Percentiles rank a stretch among this genome's conserved stretches.
phyloP scores from a whole-genome alignment of 208 protist genomes.

The Trypanosoma scelopori region DNA sequence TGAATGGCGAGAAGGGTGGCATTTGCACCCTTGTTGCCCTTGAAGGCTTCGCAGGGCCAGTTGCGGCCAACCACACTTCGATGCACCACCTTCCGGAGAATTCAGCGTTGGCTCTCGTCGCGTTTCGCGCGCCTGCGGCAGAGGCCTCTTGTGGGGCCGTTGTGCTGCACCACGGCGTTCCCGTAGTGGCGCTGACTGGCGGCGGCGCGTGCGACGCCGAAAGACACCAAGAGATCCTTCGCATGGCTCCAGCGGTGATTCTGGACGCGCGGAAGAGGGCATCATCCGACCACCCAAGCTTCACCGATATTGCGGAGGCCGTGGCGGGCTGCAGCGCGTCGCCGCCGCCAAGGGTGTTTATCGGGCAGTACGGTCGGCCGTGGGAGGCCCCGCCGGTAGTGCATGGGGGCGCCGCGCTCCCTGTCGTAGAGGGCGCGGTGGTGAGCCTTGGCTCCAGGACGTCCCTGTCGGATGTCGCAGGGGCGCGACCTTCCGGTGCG shows the following conservation, averaged over 20 bases:
- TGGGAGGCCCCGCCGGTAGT: constrained; percentile 24
- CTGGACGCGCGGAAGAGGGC: constrained; percentile 23
- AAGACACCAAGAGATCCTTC: constrained; percentile 18
- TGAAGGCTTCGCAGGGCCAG: not conserved
- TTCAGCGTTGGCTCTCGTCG: constrained; percentile 15
- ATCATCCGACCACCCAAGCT: constrained; percentile 27
- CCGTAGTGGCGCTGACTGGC: constrained; percentile 29
- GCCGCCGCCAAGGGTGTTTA: constrained; percentile 22
- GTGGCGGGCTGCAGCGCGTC: constrained; percentile 9
- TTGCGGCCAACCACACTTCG: not conserved
- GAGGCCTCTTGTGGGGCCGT: constrained; percentile 24
- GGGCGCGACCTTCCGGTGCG: not conserved
- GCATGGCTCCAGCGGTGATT: constrained; percentile 30
- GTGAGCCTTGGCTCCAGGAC: not conserved
- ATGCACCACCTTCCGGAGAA: constrained; percentile 7
- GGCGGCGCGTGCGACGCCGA: constrained; percentile 28
- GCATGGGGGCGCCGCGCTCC: constrained; percentile 9
- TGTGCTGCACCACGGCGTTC: constrained; percentile 19
- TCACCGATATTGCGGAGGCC: constrained; percentile 26
- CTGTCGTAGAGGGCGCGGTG: constrained; percentile 33
- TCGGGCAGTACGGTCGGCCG: constrained; percentile 33
- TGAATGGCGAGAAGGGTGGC: too few relatives aligned
- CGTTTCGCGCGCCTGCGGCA: constrained; percentile 21
- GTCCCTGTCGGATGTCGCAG: not conserved
- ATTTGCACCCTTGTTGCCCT: constrained; percentile 27